Conservation (phyloP, 768 basidiomycete species). For the Pseudohyphozyma bogoriensis region DNA sequence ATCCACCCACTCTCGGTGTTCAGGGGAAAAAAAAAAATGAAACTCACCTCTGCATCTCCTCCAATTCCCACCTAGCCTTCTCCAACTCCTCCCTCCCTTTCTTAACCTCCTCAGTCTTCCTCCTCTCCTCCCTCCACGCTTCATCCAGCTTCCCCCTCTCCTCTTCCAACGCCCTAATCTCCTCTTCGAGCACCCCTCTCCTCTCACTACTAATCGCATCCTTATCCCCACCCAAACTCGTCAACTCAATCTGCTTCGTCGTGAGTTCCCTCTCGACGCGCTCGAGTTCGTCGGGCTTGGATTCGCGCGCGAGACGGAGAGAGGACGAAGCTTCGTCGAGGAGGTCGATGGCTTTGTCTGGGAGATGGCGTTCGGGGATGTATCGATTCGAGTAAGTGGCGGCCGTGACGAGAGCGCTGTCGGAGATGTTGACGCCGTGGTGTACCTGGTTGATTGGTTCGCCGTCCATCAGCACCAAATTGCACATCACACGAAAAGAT, state of each 20-base stretch:
- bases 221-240: constrained; percentile 67
- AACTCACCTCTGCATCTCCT: constrained; percentile 75
- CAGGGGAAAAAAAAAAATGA: too few relatives aligned
- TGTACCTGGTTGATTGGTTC: constrained; percentile 38
- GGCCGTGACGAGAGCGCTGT: constrained; percentile 76
- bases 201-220: constrained; percentile 11
- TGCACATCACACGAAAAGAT: too few relatives aligned
- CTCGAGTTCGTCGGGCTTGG: constrained; percentile 85
- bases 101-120: constrained; percentile 53
- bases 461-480: too few relatives aligned
- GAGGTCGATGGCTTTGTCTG: neutral
- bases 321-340: constrained; percentile 81
- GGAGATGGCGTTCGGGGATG: constrained; percentile 44
- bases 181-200: constrained; percentile 4
- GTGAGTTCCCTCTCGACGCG: constrained; percentile 76
- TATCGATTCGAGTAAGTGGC: constrained; percentile 88
- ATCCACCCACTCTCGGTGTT: too few relatives aligned
- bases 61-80: constrained; percentile 74
- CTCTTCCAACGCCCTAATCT: constrained; percentile 1
- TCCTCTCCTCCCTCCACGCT: constrained; percentile 59
- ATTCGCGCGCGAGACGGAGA: constrained; percentile 84
- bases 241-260: constrained; percentile 86
- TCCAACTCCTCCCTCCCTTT: constrained; percentile 68
- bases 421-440: constrained; percentile 79
- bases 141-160: constrained; percentile 55